Evolutionary conservation across 2,329 filamentous ascomycete species (phyloP), one percentile per base, ranked within the genome.

Genomic region (Fusarium annulatum): DNA sequence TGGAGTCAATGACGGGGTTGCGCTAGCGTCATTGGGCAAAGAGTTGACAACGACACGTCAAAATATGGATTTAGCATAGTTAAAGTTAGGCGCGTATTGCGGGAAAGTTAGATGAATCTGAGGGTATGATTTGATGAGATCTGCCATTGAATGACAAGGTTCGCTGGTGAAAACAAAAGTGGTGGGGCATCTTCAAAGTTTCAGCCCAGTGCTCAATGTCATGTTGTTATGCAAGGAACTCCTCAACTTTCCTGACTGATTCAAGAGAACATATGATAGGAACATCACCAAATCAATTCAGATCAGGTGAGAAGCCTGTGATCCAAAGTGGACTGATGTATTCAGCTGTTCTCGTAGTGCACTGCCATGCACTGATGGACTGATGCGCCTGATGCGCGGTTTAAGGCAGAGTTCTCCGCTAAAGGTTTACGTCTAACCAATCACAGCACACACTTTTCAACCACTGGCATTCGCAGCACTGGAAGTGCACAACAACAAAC

Each of bases 241-340:
- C 8, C 7, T 23, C 3, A 23, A 2, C 11, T 14, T 14, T 33
- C 0, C 14, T n/a, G 7, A 1, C 3, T n/a, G 1, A 49, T 18
- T 12, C 7, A 5, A 15, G 10, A 30, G 30, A 30, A 30, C 4
- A 11, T 1, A 30, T 11, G 30, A 23, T 7, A 19, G 10, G 3
- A n/a, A n/a, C 0, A 14, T 9, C 21, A 5, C 3, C 5, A 23
- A 46, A 18, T 12, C 1, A 2, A 2, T 16, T 2, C 9, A 51
- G 21, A 23, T 51, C n/a, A 52, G 30, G n/a, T 14, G 30, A 23
- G 16, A 23, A 5, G 26, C 10, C 14, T 11, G 14, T 15, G 15
- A 18, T 45, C 16, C 18, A 1, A 11, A 1, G 15, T 36, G 49
- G 7, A 21, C 49, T 52, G 49, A 36, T 36, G 19, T 26, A 7